These are phyloP conservation scores for Grosmannia serpens DNA, from an alignment of 2,329 filamentous ascomycete species.

Conservation along the genomic window DNA sequence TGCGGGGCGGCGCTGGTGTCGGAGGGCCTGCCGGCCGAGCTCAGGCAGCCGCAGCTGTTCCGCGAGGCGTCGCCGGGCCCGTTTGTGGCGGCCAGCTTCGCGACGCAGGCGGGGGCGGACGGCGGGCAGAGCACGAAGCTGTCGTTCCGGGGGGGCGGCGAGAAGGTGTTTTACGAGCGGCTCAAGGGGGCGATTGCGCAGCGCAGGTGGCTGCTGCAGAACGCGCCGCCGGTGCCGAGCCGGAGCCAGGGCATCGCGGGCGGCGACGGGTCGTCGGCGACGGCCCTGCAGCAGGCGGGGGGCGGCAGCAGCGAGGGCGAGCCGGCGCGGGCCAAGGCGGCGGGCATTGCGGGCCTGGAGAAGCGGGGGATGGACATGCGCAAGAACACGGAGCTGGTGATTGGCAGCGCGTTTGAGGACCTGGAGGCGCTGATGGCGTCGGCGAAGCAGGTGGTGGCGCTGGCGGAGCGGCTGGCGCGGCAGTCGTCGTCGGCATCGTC, in stretches of 20 bases:
- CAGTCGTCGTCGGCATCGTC: slow-evolving; percentile 33
- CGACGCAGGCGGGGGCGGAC: slow-evolving; percentile 27
- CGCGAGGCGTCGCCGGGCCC: slow-evolving; percentile 73
- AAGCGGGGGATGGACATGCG: slow-evolving; percentile 72
- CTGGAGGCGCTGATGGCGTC: slow-evolving; percentile 95
- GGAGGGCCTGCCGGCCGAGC: slow-evolving; percentile 29
- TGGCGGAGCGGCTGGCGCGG: slow-evolving; percentile 76
- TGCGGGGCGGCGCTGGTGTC: slow-evolving; percentile 68
- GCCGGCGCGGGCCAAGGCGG: slow-evolving; percentile 40
- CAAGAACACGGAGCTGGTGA: slow-evolving; percentile 86
- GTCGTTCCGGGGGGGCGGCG: slow-evolving; percentile 81
- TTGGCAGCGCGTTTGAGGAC: slow-evolving; percentile 91
- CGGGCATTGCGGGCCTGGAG: slow-evolving; percentile 87
- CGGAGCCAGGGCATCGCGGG: slow-evolving; percentile 24
- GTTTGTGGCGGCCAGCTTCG: slow-evolving; percentile 32
- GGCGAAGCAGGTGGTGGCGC: slow-evolving; percentile 87
- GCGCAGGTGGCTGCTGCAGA: slow-evolving; percentile 87
- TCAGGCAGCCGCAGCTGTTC: slow-evolving; percentile 25
- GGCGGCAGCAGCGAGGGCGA: slow-evolving; percentile 1
- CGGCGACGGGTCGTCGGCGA: background rate
- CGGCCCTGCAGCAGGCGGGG: background rate
- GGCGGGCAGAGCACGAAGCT: slow-evolving; percentile 71
- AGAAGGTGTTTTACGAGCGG: slow-evolving; percentile 80
- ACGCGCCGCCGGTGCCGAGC: slow-evolving; percentile 76
- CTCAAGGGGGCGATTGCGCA: slow-evolving; percentile 82